These are phyloP conservation scores for Zopfochytrium polystomum DNA, from an alignment of 371 early-diverging fungal species.

Conservation along the genomic window DNA sequence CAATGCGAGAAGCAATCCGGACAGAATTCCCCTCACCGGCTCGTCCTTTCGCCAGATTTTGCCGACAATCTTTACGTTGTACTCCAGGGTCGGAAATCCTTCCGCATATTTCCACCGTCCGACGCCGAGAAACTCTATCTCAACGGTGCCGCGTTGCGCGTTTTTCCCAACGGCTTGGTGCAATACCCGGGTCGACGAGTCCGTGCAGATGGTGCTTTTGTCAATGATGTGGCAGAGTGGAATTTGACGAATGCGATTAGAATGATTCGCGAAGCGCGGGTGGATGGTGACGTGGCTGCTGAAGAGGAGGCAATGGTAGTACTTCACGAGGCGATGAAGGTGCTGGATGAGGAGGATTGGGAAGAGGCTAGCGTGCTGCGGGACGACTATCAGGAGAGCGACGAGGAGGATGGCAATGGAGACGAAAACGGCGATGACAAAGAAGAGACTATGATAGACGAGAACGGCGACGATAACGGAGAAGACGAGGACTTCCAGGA, in stretches of 20 bases:
- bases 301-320: conserved; percentile 6
- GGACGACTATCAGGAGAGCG: conserved; percentile 7
- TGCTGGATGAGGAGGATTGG: conserved; percentile 10
- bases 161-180: conserved; percentile 45
- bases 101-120: conserved; percentile 42
- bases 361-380: too few species aligned
- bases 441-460: too few species aligned
- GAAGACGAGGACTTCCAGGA: conserved; percentile 17
- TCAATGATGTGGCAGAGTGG: conserved; percentile 36
- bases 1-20: not conserved
- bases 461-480: conserved; percentile 7
- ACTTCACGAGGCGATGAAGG: conserved; percentile 13
- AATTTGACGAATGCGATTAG: conserved; percentile 21
- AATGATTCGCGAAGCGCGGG: conserved; percentile 15
- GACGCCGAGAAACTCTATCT: conserved; percentile 39
- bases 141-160: conserved; percentile 26
- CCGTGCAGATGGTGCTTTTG: conserved; percentile 40
- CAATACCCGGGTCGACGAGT: conserved; percentile 23
- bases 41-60: conserved; percentile 28
- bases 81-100: conserved; percentile 31
- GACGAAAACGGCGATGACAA: too few species aligned
- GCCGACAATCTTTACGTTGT: conserved; percentile 55
- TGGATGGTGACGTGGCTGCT: conserved; percentile 11
- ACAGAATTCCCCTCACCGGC: not conserved
- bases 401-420: conserved; percentile 3